phyloP scores from a whole-genome alignment of 139 green algal species.

The Ostreobium quekettii region DNA sequence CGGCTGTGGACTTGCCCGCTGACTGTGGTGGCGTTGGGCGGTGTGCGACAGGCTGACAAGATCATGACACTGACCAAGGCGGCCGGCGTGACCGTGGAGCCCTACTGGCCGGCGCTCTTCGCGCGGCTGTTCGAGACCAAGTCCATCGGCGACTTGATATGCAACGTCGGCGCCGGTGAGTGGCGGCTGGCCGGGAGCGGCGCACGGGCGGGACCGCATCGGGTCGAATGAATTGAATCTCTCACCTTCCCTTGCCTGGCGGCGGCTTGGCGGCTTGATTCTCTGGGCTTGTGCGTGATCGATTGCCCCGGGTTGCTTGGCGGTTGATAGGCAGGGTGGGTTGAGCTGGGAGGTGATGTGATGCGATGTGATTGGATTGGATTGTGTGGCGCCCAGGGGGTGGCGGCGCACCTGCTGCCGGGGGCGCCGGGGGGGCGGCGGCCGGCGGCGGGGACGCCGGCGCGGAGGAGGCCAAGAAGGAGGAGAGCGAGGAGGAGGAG shows the following conservation, averaged over 20 bases:
- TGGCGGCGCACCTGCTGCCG: slow-evolving; percentile 44
- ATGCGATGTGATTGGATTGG: slow-evolving; percentile 7
- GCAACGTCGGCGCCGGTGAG: slow-evolving; percentile 87
- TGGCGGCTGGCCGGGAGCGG: background rate
- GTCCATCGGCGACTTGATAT: slow-evolving; percentile 89
- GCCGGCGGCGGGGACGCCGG: slow-evolving; percentile 46
- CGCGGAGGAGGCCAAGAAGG: slow-evolving; percentile 69
- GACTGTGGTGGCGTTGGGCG: no score
- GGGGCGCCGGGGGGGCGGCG: slow-evolving; percentile 48
- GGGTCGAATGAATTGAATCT: background rate
- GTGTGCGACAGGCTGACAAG: slow-evolving; percentile 20
- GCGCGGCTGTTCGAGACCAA: slow-evolving; percentile 94
- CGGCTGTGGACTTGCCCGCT: no score
- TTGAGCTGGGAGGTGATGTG: background rate
- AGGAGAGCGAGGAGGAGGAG: slow-evolving; percentile 70
- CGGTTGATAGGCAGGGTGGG: background rate
- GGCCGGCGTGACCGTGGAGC: slow-evolving; percentile 81
- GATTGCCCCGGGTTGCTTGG: background rate
- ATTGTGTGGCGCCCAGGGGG: slow-evolving; percentile 35
- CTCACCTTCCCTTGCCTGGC: background rate
- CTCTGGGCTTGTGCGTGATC: background rate
- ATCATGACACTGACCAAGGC: slow-evolving; percentile 15
- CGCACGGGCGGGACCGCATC: background rate
- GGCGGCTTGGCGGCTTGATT: no score
- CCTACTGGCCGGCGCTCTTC: slow-evolving; percentile 95